Evolutionary conservation across 2,329 filamentous ascomycete genomes (phyloP).

Genomic region (Aspergillus glaucus): DNA sequence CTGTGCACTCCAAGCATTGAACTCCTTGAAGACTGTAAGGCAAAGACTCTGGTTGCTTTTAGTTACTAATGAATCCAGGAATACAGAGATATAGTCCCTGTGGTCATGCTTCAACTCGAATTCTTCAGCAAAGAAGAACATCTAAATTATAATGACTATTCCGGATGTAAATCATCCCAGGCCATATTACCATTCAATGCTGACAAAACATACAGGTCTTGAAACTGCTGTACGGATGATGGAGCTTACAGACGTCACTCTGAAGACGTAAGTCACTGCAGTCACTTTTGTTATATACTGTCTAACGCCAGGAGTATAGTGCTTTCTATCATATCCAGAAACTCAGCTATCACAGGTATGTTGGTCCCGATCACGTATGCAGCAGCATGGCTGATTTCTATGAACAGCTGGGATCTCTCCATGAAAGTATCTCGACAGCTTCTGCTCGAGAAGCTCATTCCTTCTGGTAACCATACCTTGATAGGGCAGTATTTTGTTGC

Average conservation of each 20-base stretch:
- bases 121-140: constrained; percentile 43
- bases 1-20: constrained; percentile 54
- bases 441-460: constrained; percentile 51
- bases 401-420: constrained; percentile 31
- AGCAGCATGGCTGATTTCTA: background rate
- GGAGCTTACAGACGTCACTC: constrained; percentile 55
- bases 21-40: constrained; percentile 47
- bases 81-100: constrained; percentile 57
- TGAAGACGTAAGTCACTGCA: constrained; percentile 47
- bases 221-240: constrained; percentile 55
- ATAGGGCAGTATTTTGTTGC: constrained; percentile 64
- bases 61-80: constrained; percentile 33
- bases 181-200: constrained; percentile 29
- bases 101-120: constrained; percentile 64
- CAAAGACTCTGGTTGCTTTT: background rate
- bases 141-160: constrained; percentile 36
- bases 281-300: background rate
- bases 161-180: constrained; percentile 26
- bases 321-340: constrained; percentile 63
- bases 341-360: constrained; percentile 50
- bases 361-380: background rate
- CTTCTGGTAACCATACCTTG: constrained; percentile 50
- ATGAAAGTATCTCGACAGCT: constrained; percentile 56
- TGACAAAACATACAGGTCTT: constrained; percentile 41
- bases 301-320: constrained; percentile 12